Percentiles rank a stretch among this genome's conserved stretches.
Conservation (phyloP, 2,329 filamentous ascomycete genomes). For the Scytalidium lignicola region DNA sequence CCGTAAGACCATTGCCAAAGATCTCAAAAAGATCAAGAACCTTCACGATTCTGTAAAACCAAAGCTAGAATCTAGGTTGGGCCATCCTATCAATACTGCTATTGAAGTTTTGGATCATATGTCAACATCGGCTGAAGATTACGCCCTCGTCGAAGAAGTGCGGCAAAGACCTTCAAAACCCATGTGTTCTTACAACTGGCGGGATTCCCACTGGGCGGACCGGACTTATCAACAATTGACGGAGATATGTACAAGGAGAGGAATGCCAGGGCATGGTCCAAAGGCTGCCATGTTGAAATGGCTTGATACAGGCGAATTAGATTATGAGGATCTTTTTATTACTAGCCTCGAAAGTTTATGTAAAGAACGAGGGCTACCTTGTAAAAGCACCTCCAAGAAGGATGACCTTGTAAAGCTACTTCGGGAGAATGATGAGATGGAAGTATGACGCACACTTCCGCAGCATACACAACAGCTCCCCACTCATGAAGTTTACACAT, state of each 20-base stretch:
- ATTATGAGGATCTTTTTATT: constrained; percentile 13
- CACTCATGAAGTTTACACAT: too few species aligned
- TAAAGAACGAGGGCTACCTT: constrained; percentile 3
- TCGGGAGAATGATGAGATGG: constrained; percentile 8
- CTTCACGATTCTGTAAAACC: neutral
- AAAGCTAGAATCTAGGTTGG: constrained; percentile 9
- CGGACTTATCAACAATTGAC: constrained; percentile 8
- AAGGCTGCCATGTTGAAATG: too few species aligned
- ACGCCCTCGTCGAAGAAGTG: neutral
- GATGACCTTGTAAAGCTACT: constrained; percentile 7
- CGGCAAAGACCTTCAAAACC: neutral
- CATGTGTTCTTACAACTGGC: constrained; percentile 14
- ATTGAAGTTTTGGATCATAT: neutral
- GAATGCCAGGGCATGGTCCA: too few species aligned
- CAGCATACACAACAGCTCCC: too few species aligned
- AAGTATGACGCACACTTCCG: neutral
- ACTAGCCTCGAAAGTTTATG: constrained; percentile 6
- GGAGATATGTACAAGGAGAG: constrained; percentile 8
- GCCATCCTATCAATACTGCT: constrained; percentile 7
- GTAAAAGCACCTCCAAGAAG: constrained; percentile 10
- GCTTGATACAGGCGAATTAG: too few species aligned
- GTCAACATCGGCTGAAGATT: neutral
- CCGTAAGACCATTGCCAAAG: neutral
- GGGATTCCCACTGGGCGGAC: constrained; percentile 16
- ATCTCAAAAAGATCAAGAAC: neutral